Conservation (phyloP, 352 stramenopile species). For the Phytophthora brassicae region DNA sequence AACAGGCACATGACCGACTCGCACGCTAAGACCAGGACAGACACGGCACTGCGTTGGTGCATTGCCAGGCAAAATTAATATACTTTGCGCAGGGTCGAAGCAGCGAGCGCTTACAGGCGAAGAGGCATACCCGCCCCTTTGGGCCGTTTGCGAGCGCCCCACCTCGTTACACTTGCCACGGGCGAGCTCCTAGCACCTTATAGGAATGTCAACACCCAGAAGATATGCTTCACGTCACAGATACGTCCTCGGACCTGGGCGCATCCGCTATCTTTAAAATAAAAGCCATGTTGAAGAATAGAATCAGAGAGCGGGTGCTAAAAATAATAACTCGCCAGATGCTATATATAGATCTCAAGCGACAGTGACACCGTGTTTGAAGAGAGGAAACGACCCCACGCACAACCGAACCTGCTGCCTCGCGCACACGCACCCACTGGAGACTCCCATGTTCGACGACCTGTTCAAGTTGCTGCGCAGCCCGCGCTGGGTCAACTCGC, state of each 20-base stretch:
- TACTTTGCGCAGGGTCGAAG: not conserved
- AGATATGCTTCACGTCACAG: not conserved
- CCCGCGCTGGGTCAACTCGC: slow-evolving; percentile 76
- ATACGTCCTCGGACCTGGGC: too few species aligned
- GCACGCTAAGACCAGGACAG: not conserved
- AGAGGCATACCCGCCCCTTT: too few species aligned
- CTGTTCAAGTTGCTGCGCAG: slow-evolving; percentile 84
- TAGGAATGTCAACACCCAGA: not conserved
- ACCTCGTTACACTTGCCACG: too few species aligned
- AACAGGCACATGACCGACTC: slow-evolving; percentile 5
- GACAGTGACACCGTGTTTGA: not conserved
- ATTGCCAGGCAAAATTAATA: not conserved
- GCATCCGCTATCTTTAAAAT: too few species aligned
- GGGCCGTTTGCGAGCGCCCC: too few species aligned
- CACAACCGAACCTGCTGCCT: slow-evolving; percentile 28
- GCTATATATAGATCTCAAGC: slow-evolving; percentile 1
- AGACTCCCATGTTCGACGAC: slow-evolving; percentile 78
- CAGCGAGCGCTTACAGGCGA: not conserved
- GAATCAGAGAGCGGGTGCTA: not conserved
- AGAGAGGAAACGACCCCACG: slow-evolving; percentile 26
- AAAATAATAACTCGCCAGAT: not conserved
- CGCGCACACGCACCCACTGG: not conserved
- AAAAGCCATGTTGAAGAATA: not conserved
- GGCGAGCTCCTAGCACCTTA: too few species aligned
- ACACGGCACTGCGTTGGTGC: not conserved